Evolutionary conservation across 345 rosid genomes (phyloP).

Genomic region (Gossypium bickii): DNA sequence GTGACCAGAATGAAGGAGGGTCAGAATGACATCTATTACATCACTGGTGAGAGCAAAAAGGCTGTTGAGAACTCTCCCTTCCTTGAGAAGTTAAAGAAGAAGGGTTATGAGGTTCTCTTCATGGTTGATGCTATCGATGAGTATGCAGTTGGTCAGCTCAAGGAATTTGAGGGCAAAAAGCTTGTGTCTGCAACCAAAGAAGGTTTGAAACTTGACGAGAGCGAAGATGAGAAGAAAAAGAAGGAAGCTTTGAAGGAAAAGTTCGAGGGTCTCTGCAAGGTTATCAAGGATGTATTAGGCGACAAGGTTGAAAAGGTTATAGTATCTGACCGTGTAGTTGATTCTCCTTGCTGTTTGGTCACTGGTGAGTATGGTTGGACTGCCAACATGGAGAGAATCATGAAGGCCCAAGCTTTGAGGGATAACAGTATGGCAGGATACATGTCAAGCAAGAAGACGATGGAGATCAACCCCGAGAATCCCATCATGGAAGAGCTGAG

Average conservation of each 20-base stretch:
- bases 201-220: conserved; percentile 70
- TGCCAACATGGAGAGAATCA: conserved; percentile 90
- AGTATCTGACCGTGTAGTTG: conserved; percentile 80
- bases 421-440: conserved; percentile 86
- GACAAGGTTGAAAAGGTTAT: conserved; percentile 81
- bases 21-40: conserved; percentile 70
- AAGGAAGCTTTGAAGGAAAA: conserved; percentile 57
- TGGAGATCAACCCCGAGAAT: conserved; percentile 86
- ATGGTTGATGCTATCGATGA: conserved; percentile 92
- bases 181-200: conserved; percentile 88
- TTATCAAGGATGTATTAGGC: conserved; percentile 72
- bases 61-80: conserved; percentile 93
- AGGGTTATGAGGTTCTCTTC: conserved; percentile 72
- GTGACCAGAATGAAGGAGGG: conserved; percentile 97
- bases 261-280: conserved; percentile 87
- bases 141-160: conserved; percentile 78
- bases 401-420: conserved; percentile 86
- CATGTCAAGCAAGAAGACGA: conserved; percentile 85
- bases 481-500: conserved; percentile 87
- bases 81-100: conserved; percentile 91
- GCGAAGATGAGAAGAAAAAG: conserved; percentile 75
- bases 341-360: conserved; percentile 85
- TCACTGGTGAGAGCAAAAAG: conserved; percentile 92
- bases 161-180: conserved; percentile 86
- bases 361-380: conserved; percentile 88